Conservation (phyloP, 2,329 filamentous ascomycete species). For the Paradendryphiella salina region DNA sequence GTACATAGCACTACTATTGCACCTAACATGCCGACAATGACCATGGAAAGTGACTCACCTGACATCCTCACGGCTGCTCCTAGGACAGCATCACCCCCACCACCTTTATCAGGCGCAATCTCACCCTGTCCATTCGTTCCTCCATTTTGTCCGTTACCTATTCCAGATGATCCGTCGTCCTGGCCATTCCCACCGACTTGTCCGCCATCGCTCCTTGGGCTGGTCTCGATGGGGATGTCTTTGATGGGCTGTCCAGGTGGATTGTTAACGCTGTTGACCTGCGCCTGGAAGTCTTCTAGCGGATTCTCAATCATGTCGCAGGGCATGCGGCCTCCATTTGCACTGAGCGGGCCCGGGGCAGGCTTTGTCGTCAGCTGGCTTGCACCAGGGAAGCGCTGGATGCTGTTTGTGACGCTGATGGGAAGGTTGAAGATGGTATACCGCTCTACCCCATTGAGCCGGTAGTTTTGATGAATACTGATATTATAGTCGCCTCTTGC, state of each 20-base stretch:
- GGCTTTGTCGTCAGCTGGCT: slow-evolving; percentile 39
- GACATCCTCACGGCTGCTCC: slow-evolving; percentile 18
- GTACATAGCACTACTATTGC: slow-evolving; percentile 15
- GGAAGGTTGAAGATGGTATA: slow-evolving; percentile 74
- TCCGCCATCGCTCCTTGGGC: slow-evolving; percentile 29
- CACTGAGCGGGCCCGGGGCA: slow-evolving; percentile 39
- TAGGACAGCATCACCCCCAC: slow-evolving; percentile 1
- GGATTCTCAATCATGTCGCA: slow-evolving; percentile 38
- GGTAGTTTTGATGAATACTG: slow-evolving; percentile 71
- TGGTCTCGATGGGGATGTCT: slow-evolving; percentile 34
- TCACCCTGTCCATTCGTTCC: slow-evolving; percentile 13
- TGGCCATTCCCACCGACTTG: slow-evolving; percentile 30
- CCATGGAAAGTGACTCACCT: slow-evolving; percentile 11
- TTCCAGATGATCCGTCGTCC: slow-evolving; percentile 16
- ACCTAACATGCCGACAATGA: slow-evolving; percentile 19
- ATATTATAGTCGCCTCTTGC: slow-evolving; percentile 69
- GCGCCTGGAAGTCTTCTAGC: slow-evolving; percentile 27
- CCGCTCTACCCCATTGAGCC: slow-evolving; percentile 64
- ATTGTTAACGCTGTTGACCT: slow-evolving; percentile 41
- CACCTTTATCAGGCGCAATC: slow-evolving; percentile 9
- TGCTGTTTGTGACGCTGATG: slow-evolving; percentile 68
- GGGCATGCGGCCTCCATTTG: slow-evolving; percentile 40
- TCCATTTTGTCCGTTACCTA: background rate
- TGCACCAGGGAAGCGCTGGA: slow-evolving; percentile 48
- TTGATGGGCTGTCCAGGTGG: slow-evolving; percentile 38